Evolutionary conservation across 768 basidiomycete species (phyloP), one percentile per base, ranked within the genome.

Genomic region (Macrolepiota dolichaula): DNA sequence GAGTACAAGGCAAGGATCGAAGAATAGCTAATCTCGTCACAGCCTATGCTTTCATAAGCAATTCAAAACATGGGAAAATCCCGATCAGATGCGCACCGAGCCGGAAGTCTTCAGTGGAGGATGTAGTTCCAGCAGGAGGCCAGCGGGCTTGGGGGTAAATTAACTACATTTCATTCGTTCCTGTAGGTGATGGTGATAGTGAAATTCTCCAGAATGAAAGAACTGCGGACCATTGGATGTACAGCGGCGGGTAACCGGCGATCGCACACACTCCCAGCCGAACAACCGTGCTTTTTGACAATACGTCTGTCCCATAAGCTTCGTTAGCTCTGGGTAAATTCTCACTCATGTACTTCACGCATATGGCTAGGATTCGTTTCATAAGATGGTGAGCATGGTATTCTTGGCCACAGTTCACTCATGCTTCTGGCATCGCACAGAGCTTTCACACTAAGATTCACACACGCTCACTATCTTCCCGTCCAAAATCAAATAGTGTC

Each of bases 21-120:
- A 0, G 77, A 80, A 42, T 77, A 75, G 38, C 69, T 85, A 13
- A 74, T 76, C 4, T 66, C 65, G 15, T 80, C 79, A 11, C 76
- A 77, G 25, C 84, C 83, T 1, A 66, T 67, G 6, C 65, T 72
- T 2, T 68, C 72, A 0, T 78, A 76, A 56, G 44, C 59, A 52
- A 64, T 42, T 51, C n/a, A n/a, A 73, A 70, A 54, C 65, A 70
- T 9, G 70, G 70, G 17, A 67, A 63, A 53, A 57, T 69, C 12
- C 44, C 66, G 19, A 68, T 63, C n/a, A 57, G 65, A 24, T 51
- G 62, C 13, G 61, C 47, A n/a, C n/a, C n/a, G n/a, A n/a, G n/a
- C n/a, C n/a, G n/a, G n/a, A n/a, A n/a, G n/a, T n/a, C n/a, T n/a
- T n/a, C n/a, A n/a, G n/a, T n/a, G n/a, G n/a, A n/a, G n/a, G 6